Percentiles rank a stretch among this genome's conserved stretches.
These are phyloP conservation scores for Plenodomus lindquistii DNA, from an alignment of 2,329 filamentous ascomycete species.

Conservation along the genomic window DNA sequence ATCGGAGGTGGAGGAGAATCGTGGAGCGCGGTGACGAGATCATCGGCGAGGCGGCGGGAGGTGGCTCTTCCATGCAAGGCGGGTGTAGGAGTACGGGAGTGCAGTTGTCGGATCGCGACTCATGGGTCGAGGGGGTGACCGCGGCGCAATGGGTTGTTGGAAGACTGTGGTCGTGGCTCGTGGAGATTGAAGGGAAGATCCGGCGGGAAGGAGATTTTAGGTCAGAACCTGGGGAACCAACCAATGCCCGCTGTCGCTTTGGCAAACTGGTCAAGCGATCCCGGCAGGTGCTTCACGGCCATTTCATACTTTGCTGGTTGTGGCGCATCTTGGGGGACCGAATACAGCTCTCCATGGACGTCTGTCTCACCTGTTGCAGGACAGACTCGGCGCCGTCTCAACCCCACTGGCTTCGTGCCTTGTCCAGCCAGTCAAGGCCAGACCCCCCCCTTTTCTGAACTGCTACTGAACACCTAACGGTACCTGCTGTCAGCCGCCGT, in stretches of 20 bases:
- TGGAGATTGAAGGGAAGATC: conserved; percentile 24
- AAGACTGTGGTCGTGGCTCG: conserved; percentile 16
- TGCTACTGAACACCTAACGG: no score
- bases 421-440: conserved; percentile 1
- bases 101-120: conserved; percentile 3
- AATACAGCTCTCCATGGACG: no score
- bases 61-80: conserved; percentile 38
- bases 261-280: neutral
- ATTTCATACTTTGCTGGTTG: neutral
- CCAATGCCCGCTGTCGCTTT: neutral
- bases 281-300: neutral
- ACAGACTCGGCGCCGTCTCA: conserved; percentile 7
- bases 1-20: conserved; percentile 25
- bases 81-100: conserved; percentile 6
- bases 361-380: conserved; percentile 19
- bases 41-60: conserved; percentile 31
- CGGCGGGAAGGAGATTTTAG: conserved; percentile 16
- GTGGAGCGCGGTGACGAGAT: conserved; percentile 27
- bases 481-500: conserved; percentile 20
- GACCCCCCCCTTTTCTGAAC: conserved; percentile 17
- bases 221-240: conserved; percentile 3
- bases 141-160: conserved; percentile 23
- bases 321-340: neutral
- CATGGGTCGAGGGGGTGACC: conserved; percentile 13
- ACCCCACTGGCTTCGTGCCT: conserved; percentile 7